Base-by-base conservation (phyloP, 805 yeast genomes). In the Cyberlindnera xishuangbannaensis region DNA sequence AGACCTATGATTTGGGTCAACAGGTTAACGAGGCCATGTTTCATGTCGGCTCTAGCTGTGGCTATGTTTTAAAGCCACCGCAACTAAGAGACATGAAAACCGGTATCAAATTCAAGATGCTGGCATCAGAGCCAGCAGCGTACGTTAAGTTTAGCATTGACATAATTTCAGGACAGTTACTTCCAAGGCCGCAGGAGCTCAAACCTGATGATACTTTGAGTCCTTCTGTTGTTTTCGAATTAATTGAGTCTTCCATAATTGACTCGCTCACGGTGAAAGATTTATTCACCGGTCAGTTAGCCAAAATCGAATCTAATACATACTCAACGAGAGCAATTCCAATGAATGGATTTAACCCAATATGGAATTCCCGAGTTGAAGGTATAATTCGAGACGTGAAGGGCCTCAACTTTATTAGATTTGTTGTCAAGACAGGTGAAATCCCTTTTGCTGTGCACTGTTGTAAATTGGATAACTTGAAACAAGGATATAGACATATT, bases 11-110 rank as follows among this genome's bases (percentile, higher is more conserved):
- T 51, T 38, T 76, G 13, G 96, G 97, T 0, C 90, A 88, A 52
- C 95, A 87, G 51, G 50, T 92, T 9, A 88, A 87, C 54, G 83
- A 83, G 41, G 84, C 95, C 4, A 61, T 87, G 71, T 86, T 90
- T 56, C 74, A 73, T 31, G 56, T 69, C 12, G 71, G 73, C 1
- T 63, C 68, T 11, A 69, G 64, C 28, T 61, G 70, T 1, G 99
- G 99, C 0, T 92, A 85, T 51, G 76, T 82, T 7, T 59, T 84
- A 30, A 92, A 92, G 50, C 96, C 97, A 0, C 43, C 40, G 4
- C 53, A 53, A 21, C 51, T 80, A 10, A 48, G 41, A 45, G 54
- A 31, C 33, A n/a, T n/a, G n/a, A 46, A n/a, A 25, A 47, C 27
- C 44, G 48, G 42, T 29, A 40, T 27, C 44, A 48, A 44, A 55